phyloP scores from a whole-genome alignment of 306 rosid species.

The Dryas alaskensis region DNA sequence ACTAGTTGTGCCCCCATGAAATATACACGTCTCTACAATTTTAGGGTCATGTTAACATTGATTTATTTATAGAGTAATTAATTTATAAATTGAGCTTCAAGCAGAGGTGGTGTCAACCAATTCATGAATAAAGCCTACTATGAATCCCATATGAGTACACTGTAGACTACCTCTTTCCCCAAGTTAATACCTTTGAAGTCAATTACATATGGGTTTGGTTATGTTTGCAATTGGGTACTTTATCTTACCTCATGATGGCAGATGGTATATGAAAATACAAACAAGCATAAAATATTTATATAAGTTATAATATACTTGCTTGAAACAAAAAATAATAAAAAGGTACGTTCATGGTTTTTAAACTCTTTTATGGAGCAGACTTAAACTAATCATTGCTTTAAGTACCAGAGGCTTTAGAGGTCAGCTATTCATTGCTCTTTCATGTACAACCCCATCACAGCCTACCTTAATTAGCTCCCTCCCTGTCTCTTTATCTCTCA shows the following conservation, averaged over 20 bases:
- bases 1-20: background rate
- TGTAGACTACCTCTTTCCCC: background rate
- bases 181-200: background rate
- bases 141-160: background rate
- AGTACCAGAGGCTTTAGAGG: slow-evolving; percentile 22
- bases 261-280: background rate
- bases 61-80: background rate
- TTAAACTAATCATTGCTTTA: slow-evolving; percentile 31
- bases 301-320: background rate
- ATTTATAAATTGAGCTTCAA: background rate
- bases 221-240: background rate
- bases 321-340: background rate
- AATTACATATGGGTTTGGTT: background rate
- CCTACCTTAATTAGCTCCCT: background rate
- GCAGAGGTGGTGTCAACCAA: background rate
- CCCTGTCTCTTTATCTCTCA: slow-evolving; percentile 11
- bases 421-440: slow-evolving; percentile 28
- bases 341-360: background rate
- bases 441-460: background rate
- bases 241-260: no score
- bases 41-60: background rate
- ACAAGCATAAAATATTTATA: background rate
- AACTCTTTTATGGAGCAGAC: slow-evolving; percentile 4
- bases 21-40: no score
- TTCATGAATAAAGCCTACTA: background rate